These are phyloP conservation scores for Phytophthora citricola DNA, from an alignment of 352 stramenopile species.

Conservation along the genomic window DNA sequence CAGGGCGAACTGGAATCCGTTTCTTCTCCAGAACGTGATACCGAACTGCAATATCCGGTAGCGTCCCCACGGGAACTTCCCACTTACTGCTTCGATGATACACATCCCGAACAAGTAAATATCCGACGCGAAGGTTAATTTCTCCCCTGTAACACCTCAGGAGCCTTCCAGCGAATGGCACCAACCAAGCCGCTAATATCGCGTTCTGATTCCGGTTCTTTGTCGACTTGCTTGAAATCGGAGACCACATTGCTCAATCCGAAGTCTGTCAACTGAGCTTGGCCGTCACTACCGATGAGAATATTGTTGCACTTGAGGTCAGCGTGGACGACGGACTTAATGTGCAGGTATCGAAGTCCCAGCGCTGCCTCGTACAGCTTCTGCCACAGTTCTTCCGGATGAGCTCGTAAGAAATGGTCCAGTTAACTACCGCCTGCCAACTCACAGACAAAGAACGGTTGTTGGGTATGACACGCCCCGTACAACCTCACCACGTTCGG, in stretches of 20 bases:
- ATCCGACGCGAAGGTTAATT: conserved; percentile 21
- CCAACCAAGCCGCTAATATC: not conserved
- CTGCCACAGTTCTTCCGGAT: not conserved
- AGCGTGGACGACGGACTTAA: conserved; percentile 57
- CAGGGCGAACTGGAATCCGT: conserved; percentile 7
- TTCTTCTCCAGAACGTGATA: conserved; percentile 11
- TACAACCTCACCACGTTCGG: conserved; percentile 15
- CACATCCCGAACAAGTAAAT: conserved; percentile 36
- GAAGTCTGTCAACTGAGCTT: conserved; percentile 25
- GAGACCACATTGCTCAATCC: conserved; percentile 11
- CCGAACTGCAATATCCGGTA: conserved; percentile 3
- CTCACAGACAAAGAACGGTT: conserved; percentile 24
- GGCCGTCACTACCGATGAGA: conserved; percentile 21
- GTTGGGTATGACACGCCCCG: conserved; percentile 8
- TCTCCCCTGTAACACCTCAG: conserved; percentile 14
- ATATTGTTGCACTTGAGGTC: conserved; percentile 64
- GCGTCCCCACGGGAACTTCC: conserved; percentile 15
- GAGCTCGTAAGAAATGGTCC: conserved; percentile 6
- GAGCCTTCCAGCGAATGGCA: conserved; percentile 28
- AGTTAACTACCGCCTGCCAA: conserved; percentile 16
- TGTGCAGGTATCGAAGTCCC: conserved; percentile 62
- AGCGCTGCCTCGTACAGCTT: conserved; percentile 36
- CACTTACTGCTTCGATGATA: conserved; percentile 15
- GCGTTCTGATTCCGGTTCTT: conserved; percentile 1
- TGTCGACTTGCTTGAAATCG: not conserved